phyloP scores from a whole-genome alignment of 164 flowering plant species.

The Macadamia integrifolia region DNA sequence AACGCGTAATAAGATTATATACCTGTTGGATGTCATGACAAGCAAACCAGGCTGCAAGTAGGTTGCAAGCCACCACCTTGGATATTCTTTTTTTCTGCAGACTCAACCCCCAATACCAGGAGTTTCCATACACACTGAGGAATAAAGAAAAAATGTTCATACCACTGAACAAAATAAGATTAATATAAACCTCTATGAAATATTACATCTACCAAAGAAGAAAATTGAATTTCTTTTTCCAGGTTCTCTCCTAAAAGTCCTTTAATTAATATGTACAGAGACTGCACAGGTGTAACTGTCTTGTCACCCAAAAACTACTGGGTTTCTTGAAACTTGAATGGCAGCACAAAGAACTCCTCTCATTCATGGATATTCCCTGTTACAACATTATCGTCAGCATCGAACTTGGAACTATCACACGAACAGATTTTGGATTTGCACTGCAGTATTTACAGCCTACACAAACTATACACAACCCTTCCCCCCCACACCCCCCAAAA shows the following conservation, averaged over 20 bases:
- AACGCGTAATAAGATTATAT: no score
- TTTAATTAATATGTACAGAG: constrained; percentile 15
- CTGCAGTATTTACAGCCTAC: no score
- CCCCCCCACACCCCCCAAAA: no score
- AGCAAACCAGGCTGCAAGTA: no score
- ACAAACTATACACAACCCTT: no score
- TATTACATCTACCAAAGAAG: no score
- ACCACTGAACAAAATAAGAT: background rate
- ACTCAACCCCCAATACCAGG: background rate
- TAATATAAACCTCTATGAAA: constrained; percentile 2
- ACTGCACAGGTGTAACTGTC: background rate
- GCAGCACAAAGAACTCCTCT: background rate
- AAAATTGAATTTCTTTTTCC: constrained; percentile 4
- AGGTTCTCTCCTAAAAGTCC: constrained; percentile 4
- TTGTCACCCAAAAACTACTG: background rate
- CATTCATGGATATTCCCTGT: constrained; percentile 22
- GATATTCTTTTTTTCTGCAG: background rate
- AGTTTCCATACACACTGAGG: background rate
- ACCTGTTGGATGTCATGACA: no score
- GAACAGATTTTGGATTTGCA: no score
- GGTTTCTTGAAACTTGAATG: background rate
- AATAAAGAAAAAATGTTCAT: background rate
- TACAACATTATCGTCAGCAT: background rate
- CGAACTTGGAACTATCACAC: background rate
- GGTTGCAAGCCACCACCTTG: background rate